These are phyloP conservation scores for Abelmoschus esculentus DNA, from an alignment of 345 rosid genomes.

Conservation along the genomic window DNA sequence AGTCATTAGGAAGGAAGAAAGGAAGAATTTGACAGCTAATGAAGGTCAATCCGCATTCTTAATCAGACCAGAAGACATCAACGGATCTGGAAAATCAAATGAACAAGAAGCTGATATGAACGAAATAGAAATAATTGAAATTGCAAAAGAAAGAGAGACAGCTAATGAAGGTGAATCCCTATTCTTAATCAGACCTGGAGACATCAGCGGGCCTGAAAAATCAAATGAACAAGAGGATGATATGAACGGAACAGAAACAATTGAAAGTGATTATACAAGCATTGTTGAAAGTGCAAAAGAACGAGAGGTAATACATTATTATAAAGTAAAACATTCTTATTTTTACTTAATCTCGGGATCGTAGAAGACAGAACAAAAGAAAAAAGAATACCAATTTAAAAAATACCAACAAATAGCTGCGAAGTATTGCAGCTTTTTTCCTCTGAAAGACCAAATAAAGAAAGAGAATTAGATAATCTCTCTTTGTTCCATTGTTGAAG, in stretches of 20 bases:
- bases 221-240: conserved; percentile 9
- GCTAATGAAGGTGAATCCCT: conserved; percentile 4
- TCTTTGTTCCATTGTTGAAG: background rate
- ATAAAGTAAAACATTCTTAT: background rate
- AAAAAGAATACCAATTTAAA: background rate
- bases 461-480: background rate
- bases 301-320: conserved; percentile 25
- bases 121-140: conserved; percentile 2
- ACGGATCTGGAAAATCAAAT: conserved; percentile 3
- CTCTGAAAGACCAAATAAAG: background rate
- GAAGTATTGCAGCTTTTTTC: background rate
- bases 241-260: conserved; percentile 9
- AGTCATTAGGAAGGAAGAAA: conserved; percentile 7
- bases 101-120: conserved; percentile 8
- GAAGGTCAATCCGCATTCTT: conserved; percentile 8
- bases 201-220: background rate
- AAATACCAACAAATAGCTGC: background rate
- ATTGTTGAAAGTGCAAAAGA: conserved; percentile 2
- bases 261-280: background rate
- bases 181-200: conserved; percentile 4
- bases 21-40: background rate
- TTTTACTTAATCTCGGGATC: background rate
- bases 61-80: background rate
- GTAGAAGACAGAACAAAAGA: background rate
- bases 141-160: background rate